Evolutionary conservation across 495 filamentous ascomycete genomes (phyloP), one percentile per base, ranked within the genome.

Genomic region (Hyaloscypha finlandica): DNA sequence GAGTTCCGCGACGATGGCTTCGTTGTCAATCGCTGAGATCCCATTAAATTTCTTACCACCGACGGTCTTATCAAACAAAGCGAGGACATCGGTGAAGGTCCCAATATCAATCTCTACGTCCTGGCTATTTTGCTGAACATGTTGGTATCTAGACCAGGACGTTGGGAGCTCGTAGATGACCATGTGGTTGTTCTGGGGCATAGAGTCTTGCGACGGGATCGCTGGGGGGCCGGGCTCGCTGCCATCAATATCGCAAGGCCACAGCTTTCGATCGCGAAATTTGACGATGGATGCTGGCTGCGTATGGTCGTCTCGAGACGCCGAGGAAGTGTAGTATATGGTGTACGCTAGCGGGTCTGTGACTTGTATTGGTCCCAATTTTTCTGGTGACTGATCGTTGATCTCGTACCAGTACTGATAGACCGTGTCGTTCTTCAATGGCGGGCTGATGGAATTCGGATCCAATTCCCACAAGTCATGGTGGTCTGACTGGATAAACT

Each of bases 121-220:
- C 16, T 48, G 42, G 16, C 14, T 19, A 3, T 67, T 48, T 3
- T 39, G 16, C 29, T 68, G 65, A 6, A n/a, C 25, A 16, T 48
- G 45, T 16, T 69, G 65, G 2, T 51, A 68, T 37, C 70, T 75
- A 6, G 68, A 70, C 75, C 74, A 77, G 0, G 70, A 74, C 16
- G 71, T 64, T 9, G 75, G 75, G 0, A 77, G 70, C 61, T 76
- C 75, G 62, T 75, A 77, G 56, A 75, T 72, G 20, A 76, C 72
- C 33, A 76, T 48, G 14, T 75, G 68, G 61, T 76, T 76, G 66
- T 77, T 77, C 56, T 70, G 57, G n/a, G 74, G 73, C 6, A 77
- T 67, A 3, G 32, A 37, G 2, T 69, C 65, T n/a, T 69, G 68
- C 30, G 63, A 37, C 1, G 73, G 71, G 9, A 70, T 22, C 0